Conservation (phyloP, 306 rosid species). For the Lupinus albus region DNA sequence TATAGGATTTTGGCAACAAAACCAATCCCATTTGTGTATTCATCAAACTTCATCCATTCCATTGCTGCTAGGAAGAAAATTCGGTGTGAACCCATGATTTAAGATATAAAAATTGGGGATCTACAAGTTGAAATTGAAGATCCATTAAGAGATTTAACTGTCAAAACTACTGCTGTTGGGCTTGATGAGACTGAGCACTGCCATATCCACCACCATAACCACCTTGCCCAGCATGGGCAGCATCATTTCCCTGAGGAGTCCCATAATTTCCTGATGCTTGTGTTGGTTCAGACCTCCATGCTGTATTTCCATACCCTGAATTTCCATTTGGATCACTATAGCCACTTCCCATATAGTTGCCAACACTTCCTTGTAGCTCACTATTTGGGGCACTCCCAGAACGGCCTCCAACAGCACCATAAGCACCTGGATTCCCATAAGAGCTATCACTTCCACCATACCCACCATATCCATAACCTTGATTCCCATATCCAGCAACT, state of each 20-base stretch:
- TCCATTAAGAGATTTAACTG: conserved; percentile 40
- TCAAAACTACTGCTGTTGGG: conserved; percentile 64
- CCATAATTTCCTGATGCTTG: conserved; percentile 66
- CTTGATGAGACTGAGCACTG: conserved; percentile 57
- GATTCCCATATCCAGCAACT: conserved; percentile 85
- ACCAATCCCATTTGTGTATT: conserved; percentile 79
- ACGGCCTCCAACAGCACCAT: conserved; percentile 93
- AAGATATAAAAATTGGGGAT: conserved; percentile 38
- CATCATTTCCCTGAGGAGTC: conserved; percentile 54
- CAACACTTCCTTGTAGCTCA: conserved; percentile 48
- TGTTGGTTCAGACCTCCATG: conserved; percentile 68
- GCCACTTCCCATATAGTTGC: conserved; percentile 61
- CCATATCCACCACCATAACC: conserved; percentile 59
- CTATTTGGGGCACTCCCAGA: conserved; percentile 74
- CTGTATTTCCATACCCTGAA: conserved; percentile 67
- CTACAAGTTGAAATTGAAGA: conserved; percentile 36
- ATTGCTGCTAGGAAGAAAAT: conserved; percentile 55
- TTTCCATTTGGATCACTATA: conserved; percentile 76
- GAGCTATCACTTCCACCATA: conserved; percentile 80
- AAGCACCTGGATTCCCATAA: conserved; percentile 77
- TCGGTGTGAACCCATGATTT: conserved; percentile 47
- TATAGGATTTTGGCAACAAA: conserved; percentile 93
- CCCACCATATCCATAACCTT: conserved; percentile 89
- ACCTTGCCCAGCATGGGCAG: conserved; percentile 52
- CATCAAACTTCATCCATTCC: conserved; percentile 55